Evolutionary conservation across 2,329 filamentous ascomycete species (phyloP).

Genomic region (Simplicillium sp.): DNA sequence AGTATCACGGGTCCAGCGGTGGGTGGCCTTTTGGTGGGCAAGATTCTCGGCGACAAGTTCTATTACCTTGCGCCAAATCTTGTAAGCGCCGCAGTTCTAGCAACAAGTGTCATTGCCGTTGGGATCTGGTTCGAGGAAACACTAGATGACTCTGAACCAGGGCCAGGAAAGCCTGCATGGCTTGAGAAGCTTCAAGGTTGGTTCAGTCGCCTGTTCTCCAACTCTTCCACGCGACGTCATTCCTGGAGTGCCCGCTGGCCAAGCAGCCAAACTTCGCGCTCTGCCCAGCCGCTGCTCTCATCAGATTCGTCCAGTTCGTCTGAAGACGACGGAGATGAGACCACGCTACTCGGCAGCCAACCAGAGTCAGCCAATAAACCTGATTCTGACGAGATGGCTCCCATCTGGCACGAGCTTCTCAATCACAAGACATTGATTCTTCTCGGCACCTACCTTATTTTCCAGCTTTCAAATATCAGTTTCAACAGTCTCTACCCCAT

Average conservation of each 20-base stretch:
- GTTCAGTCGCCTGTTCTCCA: constrained; percentile 11
- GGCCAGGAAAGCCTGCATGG: constrained; percentile 22
- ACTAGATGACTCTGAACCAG: constrained; percentile 21
- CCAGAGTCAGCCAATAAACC: constrained; percentile 27
- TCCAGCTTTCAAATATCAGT: constrained; percentile 87
- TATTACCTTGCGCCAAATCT: constrained; percentile 84
- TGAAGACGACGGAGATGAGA: constrained; percentile 14
- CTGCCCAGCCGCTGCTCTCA: constrained; percentile 19
- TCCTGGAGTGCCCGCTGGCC: constrained; percentile 31
- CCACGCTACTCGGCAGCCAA: constrained; percentile 13
- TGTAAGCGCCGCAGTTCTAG: constrained; percentile 61
- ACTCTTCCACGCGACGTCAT: constrained; percentile 13
- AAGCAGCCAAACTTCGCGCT: constrained; percentile 10
- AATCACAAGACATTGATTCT: constrained; percentile 77
- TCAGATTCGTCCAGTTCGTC: constrained; percentile 15
- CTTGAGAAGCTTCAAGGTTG: constrained; percentile 19
- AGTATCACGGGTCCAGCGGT: constrained; percentile 87
- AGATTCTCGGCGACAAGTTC: constrained; percentile 48
- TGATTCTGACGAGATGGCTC: constrained; percentile 32
- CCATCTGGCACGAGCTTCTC: constrained; percentile 46
- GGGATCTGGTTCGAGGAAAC: constrained; percentile 84
- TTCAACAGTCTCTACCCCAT: constrained; percentile 95
- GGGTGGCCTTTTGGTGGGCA: constrained; percentile 74
- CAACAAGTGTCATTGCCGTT: constrained; percentile 63
- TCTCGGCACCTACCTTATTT: constrained; percentile 79